Evolutionary conservation across 192 early-diverging fungal genomes (phyloP).

Genomic region (Coemansia sp.): DNA sequence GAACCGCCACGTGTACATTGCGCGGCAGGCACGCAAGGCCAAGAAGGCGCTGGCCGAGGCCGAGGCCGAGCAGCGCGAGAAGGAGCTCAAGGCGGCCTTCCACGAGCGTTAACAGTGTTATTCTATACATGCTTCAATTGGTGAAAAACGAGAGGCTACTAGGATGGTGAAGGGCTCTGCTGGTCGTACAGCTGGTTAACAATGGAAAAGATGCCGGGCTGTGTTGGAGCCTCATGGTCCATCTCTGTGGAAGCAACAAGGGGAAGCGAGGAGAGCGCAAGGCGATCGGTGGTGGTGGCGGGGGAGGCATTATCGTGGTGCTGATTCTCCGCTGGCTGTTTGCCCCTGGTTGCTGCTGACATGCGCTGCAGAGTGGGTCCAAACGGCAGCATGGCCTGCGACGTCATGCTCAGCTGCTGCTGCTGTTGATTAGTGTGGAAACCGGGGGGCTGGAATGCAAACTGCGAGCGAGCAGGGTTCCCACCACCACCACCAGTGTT

Average conservation of each 20-base stretch:
- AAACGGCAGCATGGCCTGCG: conserved; percentile 49
- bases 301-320: background rate
- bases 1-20: conserved; percentile 76
- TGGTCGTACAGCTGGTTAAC: conserved; percentile 49
- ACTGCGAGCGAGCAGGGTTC: conserved; percentile 30
- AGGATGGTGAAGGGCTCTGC: too few relatives aligned
- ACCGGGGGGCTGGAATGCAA: conserved; percentile 44
- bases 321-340: background rate
- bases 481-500: background rate
- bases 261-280: conserved; percentile 44
- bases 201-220: conserved; percentile 34
- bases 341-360: conserved; percentile 9
- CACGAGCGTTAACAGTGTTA: background rate
- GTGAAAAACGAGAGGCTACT: background rate
- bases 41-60: conserved; percentile 67
- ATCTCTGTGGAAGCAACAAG: conserved; percentile 42
- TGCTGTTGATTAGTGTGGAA: conserved; percentile 17
- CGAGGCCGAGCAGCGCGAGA: conserved; percentile 63
- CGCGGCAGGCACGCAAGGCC: conserved; percentile 74
- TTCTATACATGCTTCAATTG: background rate
- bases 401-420: conserved; percentile 22
- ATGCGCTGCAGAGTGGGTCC: conserved; percentile 35
- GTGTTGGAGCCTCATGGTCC: conserved; percentile 17
- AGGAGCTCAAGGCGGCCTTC: conserved; percentile 49
- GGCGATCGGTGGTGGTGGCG: conserved; percentile 11